phyloP scores from a whole-genome alignment of 176 grass and related monocot genomes.

The Aechmea fasciata region DNA sequence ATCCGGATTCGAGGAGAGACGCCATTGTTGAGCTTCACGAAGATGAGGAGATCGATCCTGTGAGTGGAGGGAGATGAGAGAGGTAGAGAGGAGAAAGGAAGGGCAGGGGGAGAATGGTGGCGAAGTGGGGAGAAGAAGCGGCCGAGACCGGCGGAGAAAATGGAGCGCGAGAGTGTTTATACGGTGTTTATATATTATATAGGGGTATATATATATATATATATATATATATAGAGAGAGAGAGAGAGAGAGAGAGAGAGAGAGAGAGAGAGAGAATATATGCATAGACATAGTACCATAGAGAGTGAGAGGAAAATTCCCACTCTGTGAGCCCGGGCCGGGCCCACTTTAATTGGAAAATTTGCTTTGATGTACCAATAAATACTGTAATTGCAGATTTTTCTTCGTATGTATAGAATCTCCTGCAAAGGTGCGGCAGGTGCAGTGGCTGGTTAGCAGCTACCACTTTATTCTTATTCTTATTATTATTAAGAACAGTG shows the following conservation, averaged over 20 bases:
- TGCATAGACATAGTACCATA: neutral
- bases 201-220: neutral
- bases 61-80: neutral
- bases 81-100: neutral
- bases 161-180: neutral
- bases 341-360: no score
- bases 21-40: neutral
- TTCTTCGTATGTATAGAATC: no score
- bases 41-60: neutral
- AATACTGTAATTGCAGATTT: no score
- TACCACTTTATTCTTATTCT: no score
- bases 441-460: no score
- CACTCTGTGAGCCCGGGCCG: no score
- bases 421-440: no score
- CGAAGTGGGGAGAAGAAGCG: neutral
- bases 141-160: neutral
- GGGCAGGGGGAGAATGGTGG: neutral
- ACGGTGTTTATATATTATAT: neutral
- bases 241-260: no score
- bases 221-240: no score
- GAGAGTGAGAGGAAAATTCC: neutral
- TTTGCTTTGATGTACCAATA: no score
- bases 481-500: no score
- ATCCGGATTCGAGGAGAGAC: neutral
- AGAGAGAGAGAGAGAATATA: no score